Evolutionary conservation across 2,329 filamentous ascomycete genomes (phyloP).

Genomic region (Neoarthrinium moseri): DNA sequence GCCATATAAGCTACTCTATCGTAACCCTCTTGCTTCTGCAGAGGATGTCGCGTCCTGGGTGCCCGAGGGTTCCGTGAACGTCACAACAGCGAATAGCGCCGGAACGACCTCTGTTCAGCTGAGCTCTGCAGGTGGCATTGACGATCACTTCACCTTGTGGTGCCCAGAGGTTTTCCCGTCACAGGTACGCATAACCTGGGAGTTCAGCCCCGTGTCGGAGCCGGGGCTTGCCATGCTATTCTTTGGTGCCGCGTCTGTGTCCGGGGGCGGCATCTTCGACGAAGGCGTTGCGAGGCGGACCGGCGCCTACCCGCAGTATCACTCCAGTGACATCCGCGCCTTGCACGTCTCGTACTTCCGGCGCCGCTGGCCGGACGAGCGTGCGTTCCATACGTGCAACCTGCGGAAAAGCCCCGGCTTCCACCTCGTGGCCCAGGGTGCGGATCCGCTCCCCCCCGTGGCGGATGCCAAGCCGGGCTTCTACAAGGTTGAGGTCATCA

Average conservation of each 20-base stretch:
- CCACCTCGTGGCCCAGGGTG: conserved; percentile 6
- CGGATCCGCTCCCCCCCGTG: conserved; percentile 2
- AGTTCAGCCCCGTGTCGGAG: conserved; percentile 1
- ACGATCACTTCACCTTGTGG: conserved; percentile 8
- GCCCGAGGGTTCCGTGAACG: conserved; percentile 1
- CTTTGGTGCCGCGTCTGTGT: not conserved
- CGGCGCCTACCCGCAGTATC: conserved; percentile 6
- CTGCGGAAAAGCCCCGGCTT: conserved; percentile 1
- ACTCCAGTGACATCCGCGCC: not conserved
- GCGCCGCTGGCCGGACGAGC: conserved; percentile 3
- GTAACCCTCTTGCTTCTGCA: not conserved
- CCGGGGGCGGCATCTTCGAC: not conserved
- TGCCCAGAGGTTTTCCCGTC: conserved; percentile 3
- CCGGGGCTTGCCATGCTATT: conserved; percentile 6
- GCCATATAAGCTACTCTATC: conserved; percentile 1
- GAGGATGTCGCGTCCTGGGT: conserved; percentile 1
- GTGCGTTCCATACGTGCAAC: conserved; percentile 6
- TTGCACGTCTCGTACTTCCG: conserved; percentile 5
- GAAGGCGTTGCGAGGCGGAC: not conserved
- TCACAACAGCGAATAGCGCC: not conserved
- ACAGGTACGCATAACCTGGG: conserved; percentile 3
- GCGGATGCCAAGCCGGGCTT: not conserved
- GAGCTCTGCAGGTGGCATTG: not conserved
- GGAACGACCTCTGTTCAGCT: not conserved
- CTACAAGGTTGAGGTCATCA: conserved; percentile 3